These are phyloP conservation scores for Phytophthora podocarpi DNA, from an alignment of 352 stramenopile genomes.

Conservation along the genomic window DNA sequence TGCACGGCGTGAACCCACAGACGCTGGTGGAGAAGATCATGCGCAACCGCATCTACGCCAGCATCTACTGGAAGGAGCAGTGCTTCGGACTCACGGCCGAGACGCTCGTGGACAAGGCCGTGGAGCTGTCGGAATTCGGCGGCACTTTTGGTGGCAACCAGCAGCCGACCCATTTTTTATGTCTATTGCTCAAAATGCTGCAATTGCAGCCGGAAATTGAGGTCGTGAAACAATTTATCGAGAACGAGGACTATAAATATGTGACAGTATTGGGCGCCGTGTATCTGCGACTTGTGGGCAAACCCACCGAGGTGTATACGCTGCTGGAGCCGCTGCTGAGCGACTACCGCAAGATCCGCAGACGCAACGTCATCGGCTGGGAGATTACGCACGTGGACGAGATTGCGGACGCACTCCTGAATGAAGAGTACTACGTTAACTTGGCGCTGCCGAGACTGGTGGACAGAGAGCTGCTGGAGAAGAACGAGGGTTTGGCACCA, in stretches of 20 bases:
- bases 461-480: conserved; percentile 87
- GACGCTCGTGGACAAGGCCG: conserved; percentile 96
- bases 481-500: conserved; percentile 59
- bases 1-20: conserved; percentile 98
- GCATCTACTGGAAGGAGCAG: conserved; percentile 98
- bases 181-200: conserved; percentile 97
- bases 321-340: conserved; percentile 96
- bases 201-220: conserved; percentile 97
- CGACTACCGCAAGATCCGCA: conserved; percentile 95
- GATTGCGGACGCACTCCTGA: conserved; percentile 94
- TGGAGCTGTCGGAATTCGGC: conserved; percentile 93
- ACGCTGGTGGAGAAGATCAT: conserved; percentile 99
- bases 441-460: conserved; percentile 94
- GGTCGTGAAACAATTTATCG: conserved; percentile 93
- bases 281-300: conserved; percentile 95
- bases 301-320: conserved; percentile 91
- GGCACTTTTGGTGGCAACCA: conserved; percentile 95
- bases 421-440: conserved; percentile 92
- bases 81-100: conserved; percentile 97
- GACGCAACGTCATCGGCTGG: conserved; percentile 89
- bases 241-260: conserved; percentile 99
- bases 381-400: conserved; percentile 96
- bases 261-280: conserved; percentile 95
- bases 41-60: conserved; percentile 95
- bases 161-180: conserved; percentile 98